Conservation (phyloP, 257 asterid species). For the Primulina eburnea region DNA sequence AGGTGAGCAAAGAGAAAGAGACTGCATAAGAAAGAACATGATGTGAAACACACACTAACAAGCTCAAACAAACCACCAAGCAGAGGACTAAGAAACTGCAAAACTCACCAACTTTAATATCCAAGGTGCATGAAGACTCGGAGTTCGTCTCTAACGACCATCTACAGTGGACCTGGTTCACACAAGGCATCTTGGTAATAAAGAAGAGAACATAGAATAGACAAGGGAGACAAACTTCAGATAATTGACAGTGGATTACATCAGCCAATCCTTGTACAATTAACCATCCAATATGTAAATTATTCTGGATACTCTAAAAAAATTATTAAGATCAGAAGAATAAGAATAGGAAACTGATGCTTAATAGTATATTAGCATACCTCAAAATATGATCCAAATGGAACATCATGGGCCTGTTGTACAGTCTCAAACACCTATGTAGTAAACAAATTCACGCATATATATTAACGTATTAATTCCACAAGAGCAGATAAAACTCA, state of each 20-base stretch:
- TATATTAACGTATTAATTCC: constrained; percentile 15
- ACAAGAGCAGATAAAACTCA: not conserved
- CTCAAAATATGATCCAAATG: constrained; percentile 95
- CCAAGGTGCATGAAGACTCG: constrained; percentile 61
- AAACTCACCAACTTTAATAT: constrained; percentile 72
- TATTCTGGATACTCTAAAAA: not conserved
- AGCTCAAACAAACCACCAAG: not conserved
- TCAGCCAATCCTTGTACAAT: constrained; percentile 2
- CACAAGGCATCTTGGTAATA: constrained; percentile 15
- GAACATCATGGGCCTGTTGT: constrained; percentile 91
- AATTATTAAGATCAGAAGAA: constrained; percentile 3
- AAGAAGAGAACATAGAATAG: constrained; percentile 1
- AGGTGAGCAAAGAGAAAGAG: not conserved
- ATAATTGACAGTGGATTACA: constrained; percentile 10
- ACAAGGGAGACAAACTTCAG: constrained; percentile 4
- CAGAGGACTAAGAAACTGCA: constrained; percentile 10
- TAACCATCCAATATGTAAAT: constrained; percentile 2
- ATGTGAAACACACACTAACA: constrained; percentile 4
- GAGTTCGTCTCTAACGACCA: constrained; percentile 64
- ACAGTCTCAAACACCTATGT: constrained; percentile 78
- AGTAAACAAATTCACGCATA: constrained; percentile 19
- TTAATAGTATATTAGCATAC: constrained; percentile 35
- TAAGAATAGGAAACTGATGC: constrained; percentile 20
- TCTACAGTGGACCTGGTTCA: constrained; percentile 73
- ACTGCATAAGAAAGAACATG: constrained; percentile 5